Evolutionary conservation across 1,284 basidiomycete species (phyloP).

Genomic region (Marasmius tenuissimus): DNA sequence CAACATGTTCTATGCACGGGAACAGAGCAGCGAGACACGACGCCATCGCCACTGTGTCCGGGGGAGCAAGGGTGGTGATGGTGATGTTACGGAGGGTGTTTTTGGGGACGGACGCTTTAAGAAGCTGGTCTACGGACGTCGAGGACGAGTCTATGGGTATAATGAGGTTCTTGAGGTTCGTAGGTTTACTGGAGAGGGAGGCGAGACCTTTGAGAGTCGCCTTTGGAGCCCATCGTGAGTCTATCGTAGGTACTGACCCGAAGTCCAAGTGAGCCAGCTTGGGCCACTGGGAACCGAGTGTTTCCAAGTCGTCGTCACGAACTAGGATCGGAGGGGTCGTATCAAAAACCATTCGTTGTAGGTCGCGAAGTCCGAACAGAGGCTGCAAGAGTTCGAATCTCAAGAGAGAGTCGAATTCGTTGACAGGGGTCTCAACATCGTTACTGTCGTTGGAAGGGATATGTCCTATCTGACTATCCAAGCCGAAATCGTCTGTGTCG

Average conservation of each 20-base stretch:
- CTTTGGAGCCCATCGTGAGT: conserved; percentile 26
- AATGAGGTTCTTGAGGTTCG: conserved; percentile 34
- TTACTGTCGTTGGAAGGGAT: conserved; percentile 10
- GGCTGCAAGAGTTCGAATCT: conserved; percentile 26
- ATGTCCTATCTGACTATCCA: conserved; percentile 12
- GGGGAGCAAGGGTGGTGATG: conserved; percentile 20
- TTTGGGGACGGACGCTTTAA: conserved; percentile 8
- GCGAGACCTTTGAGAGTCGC: conserved; percentile 37
- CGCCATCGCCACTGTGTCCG: conserved; percentile 20
- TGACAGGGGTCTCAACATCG: conserved; percentile 1
- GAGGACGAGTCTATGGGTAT: conserved; percentile 10
- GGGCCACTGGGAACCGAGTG: conserved; percentile 46
- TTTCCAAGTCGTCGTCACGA: conserved; percentile 39
- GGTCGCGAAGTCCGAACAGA: conserved; percentile 29
- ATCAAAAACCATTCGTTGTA: conserved; percentile 42
- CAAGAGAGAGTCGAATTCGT: conserved; percentile 12
- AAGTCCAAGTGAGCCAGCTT: conserved; percentile 43
- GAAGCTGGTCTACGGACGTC: conserved; percentile 1
- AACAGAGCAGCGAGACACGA: conserved; percentile 28
- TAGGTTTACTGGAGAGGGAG: conserved; percentile 33
- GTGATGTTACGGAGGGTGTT: conserved; percentile 22
- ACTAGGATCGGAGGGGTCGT: conserved; percentile 39
- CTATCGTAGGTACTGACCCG: conserved; percentile 29
- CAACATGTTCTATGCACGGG: conserved; percentile 27
- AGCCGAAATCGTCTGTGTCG: conserved; percentile 28